Conservation (phyloP, 257 asterid genomes). For the Eucommia ulmoides region DNA sequence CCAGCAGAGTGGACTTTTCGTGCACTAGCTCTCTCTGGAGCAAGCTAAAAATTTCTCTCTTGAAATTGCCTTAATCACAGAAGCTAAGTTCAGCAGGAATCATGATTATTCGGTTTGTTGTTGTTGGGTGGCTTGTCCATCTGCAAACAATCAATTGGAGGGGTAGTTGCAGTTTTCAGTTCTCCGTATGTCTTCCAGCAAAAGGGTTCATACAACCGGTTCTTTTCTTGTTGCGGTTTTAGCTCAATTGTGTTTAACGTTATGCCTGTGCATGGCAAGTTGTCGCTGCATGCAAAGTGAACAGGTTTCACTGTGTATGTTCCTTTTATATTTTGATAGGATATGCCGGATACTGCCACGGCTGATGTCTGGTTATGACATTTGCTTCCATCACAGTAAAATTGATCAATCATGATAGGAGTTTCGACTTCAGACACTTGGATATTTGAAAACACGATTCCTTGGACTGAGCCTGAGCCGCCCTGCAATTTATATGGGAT, state of each 20-base stretch:
- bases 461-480: constrained; percentile 78
- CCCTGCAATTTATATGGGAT: constrained; percentile 34
- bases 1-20: too few species aligned
- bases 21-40: too few species aligned
- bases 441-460: constrained; percentile 68
- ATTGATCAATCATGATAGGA: constrained; percentile 85
- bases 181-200: constrained; percentile 90
- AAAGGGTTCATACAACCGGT: constrained; percentile 77
- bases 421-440: constrained; percentile 69
- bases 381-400: constrained; percentile 58
- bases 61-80: too few species aligned
- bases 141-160: constrained; percentile 61
- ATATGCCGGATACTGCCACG: constrained; percentile 72
- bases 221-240: constrained; percentile 42
- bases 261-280: constrained; percentile 62
- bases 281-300: constrained; percentile 87
- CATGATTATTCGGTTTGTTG: constrained; percentile 44
- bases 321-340: constrained; percentile 60
- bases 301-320: constrained; percentile 87
- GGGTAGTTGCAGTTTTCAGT: constrained; percentile 56
- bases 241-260: constrained; percentile 48
- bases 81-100: constrained; percentile 58
- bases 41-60: too few species aligned
- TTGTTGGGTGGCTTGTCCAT: constrained; percentile 66
- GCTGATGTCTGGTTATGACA: constrained; percentile 79